Conservation (phyloP, 305 asterid species). For the Euphrasia arctica region DNA sequence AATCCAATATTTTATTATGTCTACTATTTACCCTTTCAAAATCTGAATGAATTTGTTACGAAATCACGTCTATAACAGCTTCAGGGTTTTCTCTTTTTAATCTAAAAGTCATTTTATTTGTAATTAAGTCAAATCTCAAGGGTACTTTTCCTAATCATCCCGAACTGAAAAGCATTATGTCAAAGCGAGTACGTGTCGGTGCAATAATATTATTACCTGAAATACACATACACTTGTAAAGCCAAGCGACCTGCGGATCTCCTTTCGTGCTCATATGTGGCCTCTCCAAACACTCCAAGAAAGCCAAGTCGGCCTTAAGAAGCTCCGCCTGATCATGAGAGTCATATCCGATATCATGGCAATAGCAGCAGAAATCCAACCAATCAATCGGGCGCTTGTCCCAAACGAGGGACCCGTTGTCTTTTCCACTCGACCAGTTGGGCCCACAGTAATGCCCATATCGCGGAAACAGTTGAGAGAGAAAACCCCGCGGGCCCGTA, state of each 20-base stretch:
- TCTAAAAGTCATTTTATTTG: too few species aligned
- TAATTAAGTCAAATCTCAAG: too few species aligned
- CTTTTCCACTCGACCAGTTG: slow-evolving; percentile 97
- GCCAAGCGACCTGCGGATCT: slow-evolving; percentile 60
- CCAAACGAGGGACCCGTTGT: slow-evolving; percentile 80
- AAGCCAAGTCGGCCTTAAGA: slow-evolving; percentile 87
- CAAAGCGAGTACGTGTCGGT: background rate
- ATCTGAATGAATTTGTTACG: too few species aligned
- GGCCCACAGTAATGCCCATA: slow-evolving; percentile 98
- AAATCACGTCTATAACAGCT: too few species aligned
- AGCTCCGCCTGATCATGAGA: slow-evolving; percentile 85
- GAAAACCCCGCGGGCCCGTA: slow-evolving; percentile 82
- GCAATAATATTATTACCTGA: slow-evolving; percentile 49
- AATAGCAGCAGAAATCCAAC: slow-evolving; percentile 97
- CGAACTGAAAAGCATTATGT: too few species aligned
- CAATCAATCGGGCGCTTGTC: slow-evolving; percentile 95
- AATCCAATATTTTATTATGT: background rate
- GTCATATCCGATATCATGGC: slow-evolving; percentile 96
- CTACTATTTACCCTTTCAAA: too few species aligned
- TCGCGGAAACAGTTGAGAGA: slow-evolving; percentile 85
- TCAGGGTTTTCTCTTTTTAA: too few species aligned
- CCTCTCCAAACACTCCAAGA: slow-evolving; percentile 94
- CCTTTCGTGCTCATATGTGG: slow-evolving; percentile 68
- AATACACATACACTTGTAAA: slow-evolving; percentile 82
- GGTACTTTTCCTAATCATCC: too few species aligned